Evolutionary conservation across 768 basidiomycete species (phyloP).

Genomic region (Cystofilobasidium capitatum): DNA sequence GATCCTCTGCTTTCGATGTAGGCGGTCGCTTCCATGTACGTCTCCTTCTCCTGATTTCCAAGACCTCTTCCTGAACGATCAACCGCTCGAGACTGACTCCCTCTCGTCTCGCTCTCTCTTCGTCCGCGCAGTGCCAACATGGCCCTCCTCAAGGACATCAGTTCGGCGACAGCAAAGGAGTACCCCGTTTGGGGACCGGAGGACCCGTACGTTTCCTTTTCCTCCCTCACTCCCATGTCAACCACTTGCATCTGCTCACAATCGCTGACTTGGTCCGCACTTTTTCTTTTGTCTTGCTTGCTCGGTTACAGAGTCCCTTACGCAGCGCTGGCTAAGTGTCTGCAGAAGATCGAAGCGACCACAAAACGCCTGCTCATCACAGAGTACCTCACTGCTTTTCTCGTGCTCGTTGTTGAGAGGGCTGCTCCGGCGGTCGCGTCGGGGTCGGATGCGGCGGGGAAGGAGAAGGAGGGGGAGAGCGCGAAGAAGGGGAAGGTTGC

Average conservation of each 20-base stretch:
- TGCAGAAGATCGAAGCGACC: slow-evolving; percentile 80
- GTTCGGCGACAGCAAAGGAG: neutral
- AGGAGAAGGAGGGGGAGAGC: neutral
- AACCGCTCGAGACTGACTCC: neutral
- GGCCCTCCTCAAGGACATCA: neutral
- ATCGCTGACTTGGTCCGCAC: neutral
- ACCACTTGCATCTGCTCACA: too few species aligned
- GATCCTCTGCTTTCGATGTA: too few species aligned
- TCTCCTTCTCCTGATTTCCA: too few species aligned
- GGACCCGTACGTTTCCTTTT: slow-evolving; percentile 3
- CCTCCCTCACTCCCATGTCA: neutral
- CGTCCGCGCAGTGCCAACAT: neutral
- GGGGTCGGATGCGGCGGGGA: too few species aligned
- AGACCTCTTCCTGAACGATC: too few species aligned
- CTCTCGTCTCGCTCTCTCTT: neutral
- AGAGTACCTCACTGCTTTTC: slow-evolving; percentile 73
- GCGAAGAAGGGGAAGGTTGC: neutral
- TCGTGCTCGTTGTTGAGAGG: slow-evolving; percentile 78
- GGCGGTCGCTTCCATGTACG: too few species aligned
- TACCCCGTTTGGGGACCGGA: neutral
- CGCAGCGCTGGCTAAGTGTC: slow-evolving; percentile 78
- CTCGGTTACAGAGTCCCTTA: slow-evolving; percentile 66
- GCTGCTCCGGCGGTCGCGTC: slow-evolving; percentile 45
- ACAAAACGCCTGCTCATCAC: slow-evolving; percentile 93
- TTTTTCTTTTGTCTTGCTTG: neutral